These are phyloP conservation scores for Lasiosphaeria hispida DNA, from an alignment of 495 filamentous ascomycete species.

Conservation along the genomic window DNA sequence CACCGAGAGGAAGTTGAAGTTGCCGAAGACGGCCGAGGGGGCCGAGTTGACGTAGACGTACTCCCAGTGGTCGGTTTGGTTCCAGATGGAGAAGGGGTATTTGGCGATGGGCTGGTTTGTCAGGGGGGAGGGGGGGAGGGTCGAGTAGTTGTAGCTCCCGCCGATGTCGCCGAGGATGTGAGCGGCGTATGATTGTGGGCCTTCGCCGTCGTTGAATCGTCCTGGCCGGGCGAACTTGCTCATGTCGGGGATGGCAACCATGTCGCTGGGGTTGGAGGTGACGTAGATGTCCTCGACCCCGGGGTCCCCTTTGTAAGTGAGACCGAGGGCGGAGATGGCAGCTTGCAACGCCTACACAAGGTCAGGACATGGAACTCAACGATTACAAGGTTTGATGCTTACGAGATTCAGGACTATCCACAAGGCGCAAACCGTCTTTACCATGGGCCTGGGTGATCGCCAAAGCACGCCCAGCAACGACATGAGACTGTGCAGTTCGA, in stretches of 20 bases:
- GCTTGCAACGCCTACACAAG: neutral
- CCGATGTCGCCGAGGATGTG: constrained; percentile 4
- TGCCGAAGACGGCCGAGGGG: neutral
- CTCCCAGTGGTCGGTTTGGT: neutral
- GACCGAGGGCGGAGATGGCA: neutral
- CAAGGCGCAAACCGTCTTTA: neutral
- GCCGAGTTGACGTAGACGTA: neutral
- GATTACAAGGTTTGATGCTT: neutral
- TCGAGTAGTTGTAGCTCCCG: neutral
- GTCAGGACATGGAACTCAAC: neutral
- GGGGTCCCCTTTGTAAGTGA: neutral
- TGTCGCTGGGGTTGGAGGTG: neutral
- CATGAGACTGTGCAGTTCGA: neutral
- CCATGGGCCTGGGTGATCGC: neutral
- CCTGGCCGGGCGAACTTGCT: neutral
- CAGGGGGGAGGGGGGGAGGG: neutral
- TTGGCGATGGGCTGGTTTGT: neutral
- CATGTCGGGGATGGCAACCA: constrained; percentile 3
- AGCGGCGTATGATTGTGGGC: neutral
- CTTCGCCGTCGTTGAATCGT: neutral
- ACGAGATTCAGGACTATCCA: constrained; percentile 1
- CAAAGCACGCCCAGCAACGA: neutral
- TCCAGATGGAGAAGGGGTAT: neutral
- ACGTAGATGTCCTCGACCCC: constrained; percentile 1
- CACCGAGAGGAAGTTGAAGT: constrained; percentile 5